These are phyloP conservation scores for Prunus mira DNA, from an alignment of 306 rosid species.

Conservation along the genomic window DNA sequence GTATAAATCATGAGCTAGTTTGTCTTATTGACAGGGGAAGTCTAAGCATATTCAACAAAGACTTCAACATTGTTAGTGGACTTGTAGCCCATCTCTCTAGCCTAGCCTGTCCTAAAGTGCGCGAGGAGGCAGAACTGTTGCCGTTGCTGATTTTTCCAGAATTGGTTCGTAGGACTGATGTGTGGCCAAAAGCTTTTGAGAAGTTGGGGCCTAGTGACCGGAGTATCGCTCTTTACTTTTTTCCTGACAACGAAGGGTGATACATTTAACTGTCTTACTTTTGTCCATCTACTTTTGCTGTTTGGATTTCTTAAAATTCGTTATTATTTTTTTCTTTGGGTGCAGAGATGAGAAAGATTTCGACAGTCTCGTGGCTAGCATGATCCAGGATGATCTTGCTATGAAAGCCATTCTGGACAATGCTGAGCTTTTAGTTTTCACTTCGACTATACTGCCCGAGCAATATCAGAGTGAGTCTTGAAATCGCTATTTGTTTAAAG, in stretches of 20 bases:
- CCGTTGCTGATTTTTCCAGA: constrained; percentile 45
- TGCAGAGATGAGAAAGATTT: constrained; percentile 46
- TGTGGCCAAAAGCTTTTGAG: constrained; percentile 75
- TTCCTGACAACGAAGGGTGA: constrained; percentile 61
- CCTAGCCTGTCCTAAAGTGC: constrained; percentile 59
- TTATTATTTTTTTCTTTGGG: not conserved
- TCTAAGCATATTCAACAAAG: constrained; percentile 32
- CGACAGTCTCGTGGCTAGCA: constrained; percentile 41
- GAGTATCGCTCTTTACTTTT: constrained; percentile 70
- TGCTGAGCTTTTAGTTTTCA: constrained; percentile 65
- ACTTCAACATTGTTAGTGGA: constrained; percentile 26
- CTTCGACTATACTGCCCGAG: constrained; percentile 52
- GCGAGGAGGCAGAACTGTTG: constrained; percentile 39
- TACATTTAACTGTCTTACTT: constrained; percentile 5
- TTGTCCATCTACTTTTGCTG: constrained; percentile 1
- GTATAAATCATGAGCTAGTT: constrained; percentile 8
- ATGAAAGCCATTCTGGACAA: constrained; percentile 44
- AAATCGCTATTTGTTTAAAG: not conserved
- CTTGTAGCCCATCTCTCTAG: constrained; percentile 64
- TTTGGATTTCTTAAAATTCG: not conserved
- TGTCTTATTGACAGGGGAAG: constrained; percentile 60
- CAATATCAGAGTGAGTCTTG: constrained; percentile 50
- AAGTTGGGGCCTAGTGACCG: constrained; percentile 42
- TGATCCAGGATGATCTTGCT: constrained; percentile 47
- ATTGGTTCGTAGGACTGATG: constrained; percentile 33